Percentiles rank a stretch among this genome's conserved stretches.
Evolutionary conservation across 306 rosid genomes (phyloP).

Genomic region (Datisca glomerata): DNA sequence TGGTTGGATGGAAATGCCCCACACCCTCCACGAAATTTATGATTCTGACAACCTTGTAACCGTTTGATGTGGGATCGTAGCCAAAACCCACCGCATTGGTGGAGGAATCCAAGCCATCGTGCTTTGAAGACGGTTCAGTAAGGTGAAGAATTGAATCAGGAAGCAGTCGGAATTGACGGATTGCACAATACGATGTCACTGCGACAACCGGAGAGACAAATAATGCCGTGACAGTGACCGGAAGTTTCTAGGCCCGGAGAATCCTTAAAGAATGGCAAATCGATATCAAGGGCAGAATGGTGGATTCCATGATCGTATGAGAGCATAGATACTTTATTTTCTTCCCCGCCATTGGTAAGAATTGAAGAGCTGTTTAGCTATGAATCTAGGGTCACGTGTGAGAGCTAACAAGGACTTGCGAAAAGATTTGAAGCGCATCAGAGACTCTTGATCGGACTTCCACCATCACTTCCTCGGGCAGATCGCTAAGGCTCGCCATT

Average conservation of each 20-base stretch:
- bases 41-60: constrained; percentile 1
- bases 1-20: background rate
- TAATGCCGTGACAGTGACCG: constrained; percentile 1
- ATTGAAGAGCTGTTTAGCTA: background rate
- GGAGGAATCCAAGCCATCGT: background rate
- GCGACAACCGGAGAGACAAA: background rate
- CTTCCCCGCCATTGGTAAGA: background rate
- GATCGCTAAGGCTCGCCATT: background rate
- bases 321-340: background rate
- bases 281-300: background rate
- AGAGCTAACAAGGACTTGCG: background rate
- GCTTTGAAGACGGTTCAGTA: background rate
- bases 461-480: background rate
- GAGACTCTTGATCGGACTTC: constrained; percentile 1
- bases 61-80: too few species aligned
- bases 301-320: background rate
- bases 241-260: too few species aligned
- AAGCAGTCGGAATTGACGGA: background rate
- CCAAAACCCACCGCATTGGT: background rate
- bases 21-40: constrained; percentile 4
- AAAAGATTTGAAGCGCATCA: background rate
- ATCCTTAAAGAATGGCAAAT: background rate
- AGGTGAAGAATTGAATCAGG: background rate
- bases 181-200: constrained; percentile 1
- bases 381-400: background rate